Evolutionary conservation across 331 rosid genomes (phyloP), one percentile per base, ranked within the genome.

Genomic region (Quercus lobata): DNA sequence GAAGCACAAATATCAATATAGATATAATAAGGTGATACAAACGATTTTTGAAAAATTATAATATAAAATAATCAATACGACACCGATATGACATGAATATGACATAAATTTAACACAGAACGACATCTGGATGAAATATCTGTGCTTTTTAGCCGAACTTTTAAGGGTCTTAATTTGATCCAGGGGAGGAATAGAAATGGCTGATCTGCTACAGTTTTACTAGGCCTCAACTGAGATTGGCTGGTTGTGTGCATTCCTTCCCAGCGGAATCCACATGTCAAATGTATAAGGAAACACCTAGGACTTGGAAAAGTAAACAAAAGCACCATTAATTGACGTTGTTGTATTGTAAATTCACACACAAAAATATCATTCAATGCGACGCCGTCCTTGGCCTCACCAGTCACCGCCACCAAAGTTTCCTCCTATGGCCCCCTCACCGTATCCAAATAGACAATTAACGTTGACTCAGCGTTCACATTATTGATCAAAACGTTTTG

Each of bases 21-120:
- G 0, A 9, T 41, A 41, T 0, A 2, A 8, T 9, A 35, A 0
- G 0, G 2, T 2, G 8, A 7, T 0, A 41, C 0, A 0, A 41
- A 0, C 0, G 0, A 9, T 41, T 41, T 41, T 2, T 2, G 0
- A 9, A 41, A 41, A 41, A 41, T 41, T 41, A 2, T 41, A 41
- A 41, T 1, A 41, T 41, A 41, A 41, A 9, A 41, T 41, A 0
- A 2, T 0, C 2, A 41, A 41, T 41, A 41, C 1, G 2, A 2
- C 2, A 37, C 3, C 3, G 0, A 41, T 41, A 41, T 41, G 1
- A 41, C 2, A 41, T 41, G 0, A 41, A 41, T 2, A 8, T 1
- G 0, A 41, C 0, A 2, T 3, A 41, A 41, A 41, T 8, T 35
- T 35, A 35, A 1, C 2, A 35, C 41, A 35, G 2, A 1, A 32